Conservation (phyloP, 768 basidiomycete genomes). For the Mycena rosella region DNA sequence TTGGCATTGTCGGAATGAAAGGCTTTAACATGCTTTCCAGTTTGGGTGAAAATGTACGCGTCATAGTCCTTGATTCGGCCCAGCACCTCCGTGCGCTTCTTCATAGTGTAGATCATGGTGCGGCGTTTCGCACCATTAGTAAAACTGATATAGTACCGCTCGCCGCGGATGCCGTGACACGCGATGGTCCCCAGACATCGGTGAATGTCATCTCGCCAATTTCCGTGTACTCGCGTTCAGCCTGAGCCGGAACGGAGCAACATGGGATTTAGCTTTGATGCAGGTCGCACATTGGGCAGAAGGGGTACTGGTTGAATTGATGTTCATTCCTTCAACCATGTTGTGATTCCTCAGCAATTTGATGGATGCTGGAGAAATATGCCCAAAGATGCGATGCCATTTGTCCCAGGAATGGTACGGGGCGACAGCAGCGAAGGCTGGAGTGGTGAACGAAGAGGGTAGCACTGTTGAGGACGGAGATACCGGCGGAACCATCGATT, state of each 20-base stretch:
- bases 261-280: conserved; percentile 40
- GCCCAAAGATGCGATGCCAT: conserved; percentile 39
- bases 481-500: too few relatives aligned
- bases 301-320: conserved; percentile 28
- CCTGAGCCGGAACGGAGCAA: conserved; percentile 37
- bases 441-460: conserved; percentile 16
- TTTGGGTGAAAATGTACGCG: conserved; percentile 26
- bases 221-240: conserved; percentile 30
- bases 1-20: conserved; percentile 28
- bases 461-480: not conserved
- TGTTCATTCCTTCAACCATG: conserved; percentile 40
- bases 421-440: not conserved
- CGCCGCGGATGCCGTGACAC: conserved; percentile 24
- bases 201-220: conserved; percentile 37
- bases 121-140: conserved; percentile 22
- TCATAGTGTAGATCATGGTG: conserved; percentile 17
- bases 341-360: conserved; percentile 34
- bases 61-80: conserved; percentile 14
- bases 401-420: conserved; percentile 1
- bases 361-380: conserved; percentile 38
- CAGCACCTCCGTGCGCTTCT: conserved; percentile 31
- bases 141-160: conserved; percentile 29
- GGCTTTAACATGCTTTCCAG: conserved; percentile 18
- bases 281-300: conserved; percentile 11
- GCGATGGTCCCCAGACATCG: conserved; percentile 40